Conservation (phyloP, 495 filamentous ascomycete species). For the Mycothermus thermophilus region DNA sequence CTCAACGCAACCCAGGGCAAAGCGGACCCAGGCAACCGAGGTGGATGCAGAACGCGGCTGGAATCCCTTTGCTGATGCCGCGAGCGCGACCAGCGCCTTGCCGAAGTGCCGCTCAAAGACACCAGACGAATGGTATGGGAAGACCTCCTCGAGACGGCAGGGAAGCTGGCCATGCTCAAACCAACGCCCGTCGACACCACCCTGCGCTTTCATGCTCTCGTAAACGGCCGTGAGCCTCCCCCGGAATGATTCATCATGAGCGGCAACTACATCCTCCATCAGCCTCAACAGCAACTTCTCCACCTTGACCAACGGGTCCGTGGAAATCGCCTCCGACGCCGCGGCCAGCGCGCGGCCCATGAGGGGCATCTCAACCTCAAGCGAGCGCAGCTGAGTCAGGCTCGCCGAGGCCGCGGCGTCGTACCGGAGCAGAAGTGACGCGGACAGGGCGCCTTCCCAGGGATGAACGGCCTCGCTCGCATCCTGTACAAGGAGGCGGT, state of each 20-base stretch:
- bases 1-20: slow-evolving; percentile 50
- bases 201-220: background rate
- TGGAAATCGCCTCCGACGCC: slow-evolving; percentile 32
- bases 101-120: slow-evolving; percentile 28
- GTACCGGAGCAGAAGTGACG: slow-evolving; percentile 43
- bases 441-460: slow-evolving; percentile 40
- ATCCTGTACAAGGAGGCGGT: slow-evolving; percentile 27
- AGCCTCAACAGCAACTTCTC: slow-evolving; percentile 35
- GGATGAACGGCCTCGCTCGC: slow-evolving; percentile 22
- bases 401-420: slow-evolving; percentile 38
- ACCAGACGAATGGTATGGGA: slow-evolving; percentile 12
- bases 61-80: slow-evolving; percentile 16
- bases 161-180: slow-evolving; percentile 11
- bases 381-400: slow-evolving; percentile 46
- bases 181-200: slow-evolving; percentile 11
- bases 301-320: slow-evolving; percentile 34
- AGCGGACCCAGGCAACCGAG: slow-evolving; percentile 49
- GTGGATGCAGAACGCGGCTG: slow-evolving; percentile 19
- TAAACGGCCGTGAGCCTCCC: slow-evolving; percentile 6
- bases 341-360: slow-evolving; percentile 41
- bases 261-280: slow-evolving; percentile 32
- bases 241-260: slow-evolving; percentile 20
- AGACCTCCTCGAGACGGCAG: background rate
- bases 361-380: slow-evolving; percentile 51
- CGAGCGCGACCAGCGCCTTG: slow-evolving; percentile 24